Evolutionary conservation across 768 basidiomycete genomes (phyloP).

Genomic region (Boletus vinaceobasis): DNA sequence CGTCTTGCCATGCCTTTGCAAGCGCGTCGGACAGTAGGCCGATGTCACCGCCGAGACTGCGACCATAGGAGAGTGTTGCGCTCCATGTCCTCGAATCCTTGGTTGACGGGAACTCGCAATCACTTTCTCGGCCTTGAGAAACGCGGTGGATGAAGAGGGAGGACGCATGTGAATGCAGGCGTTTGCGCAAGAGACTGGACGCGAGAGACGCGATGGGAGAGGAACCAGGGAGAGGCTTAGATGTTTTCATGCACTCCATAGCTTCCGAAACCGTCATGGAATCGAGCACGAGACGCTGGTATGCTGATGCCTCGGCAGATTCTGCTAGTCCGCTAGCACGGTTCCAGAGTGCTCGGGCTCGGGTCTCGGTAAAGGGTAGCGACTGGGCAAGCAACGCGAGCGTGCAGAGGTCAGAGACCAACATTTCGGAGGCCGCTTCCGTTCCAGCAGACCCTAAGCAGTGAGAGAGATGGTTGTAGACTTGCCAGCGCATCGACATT

Average conservation of each 20-base stretch:
- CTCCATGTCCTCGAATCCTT: slow-evolving; percentile 37
- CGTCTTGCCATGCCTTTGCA: slow-evolving; percentile 53
- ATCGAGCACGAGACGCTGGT: slow-evolving; percentile 55
- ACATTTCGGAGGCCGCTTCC: slow-evolving; percentile 27
- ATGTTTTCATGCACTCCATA: slow-evolving; percentile 33
- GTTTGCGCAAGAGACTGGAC: slow-evolving; percentile 45
- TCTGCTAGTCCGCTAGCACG: slow-evolving; percentile 28
- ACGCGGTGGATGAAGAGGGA: slow-evolving; percentile 51
- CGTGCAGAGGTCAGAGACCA: slow-evolving; percentile 51
- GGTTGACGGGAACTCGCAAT: slow-evolving; percentile 17
- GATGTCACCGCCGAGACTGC: slow-evolving; percentile 58
- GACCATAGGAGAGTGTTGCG: slow-evolving; percentile 55
- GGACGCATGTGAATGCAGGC: slow-evolving; percentile 51
- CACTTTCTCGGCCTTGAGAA: slow-evolving; percentile 19
- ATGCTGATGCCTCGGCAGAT: slow-evolving; percentile 34
- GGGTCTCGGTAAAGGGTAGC: slow-evolving; percentile 34
- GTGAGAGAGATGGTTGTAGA: slow-evolving; percentile 51
- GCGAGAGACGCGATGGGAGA: slow-evolving; percentile 53
- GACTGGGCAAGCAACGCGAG: slow-evolving; percentile 55
- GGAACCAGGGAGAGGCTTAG: slow-evolving; percentile 10
- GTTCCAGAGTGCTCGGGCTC: slow-evolving; percentile 46
- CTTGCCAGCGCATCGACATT: slow-evolving; percentile 44
- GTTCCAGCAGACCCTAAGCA: background rate
- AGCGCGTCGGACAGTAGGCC: slow-evolving; percentile 52
- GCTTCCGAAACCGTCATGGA: slow-evolving; percentile 55